Evolutionary conservation across 1,284 basidiomycete genomes (phyloP).

Genomic region (Boletus smithii): DNA sequence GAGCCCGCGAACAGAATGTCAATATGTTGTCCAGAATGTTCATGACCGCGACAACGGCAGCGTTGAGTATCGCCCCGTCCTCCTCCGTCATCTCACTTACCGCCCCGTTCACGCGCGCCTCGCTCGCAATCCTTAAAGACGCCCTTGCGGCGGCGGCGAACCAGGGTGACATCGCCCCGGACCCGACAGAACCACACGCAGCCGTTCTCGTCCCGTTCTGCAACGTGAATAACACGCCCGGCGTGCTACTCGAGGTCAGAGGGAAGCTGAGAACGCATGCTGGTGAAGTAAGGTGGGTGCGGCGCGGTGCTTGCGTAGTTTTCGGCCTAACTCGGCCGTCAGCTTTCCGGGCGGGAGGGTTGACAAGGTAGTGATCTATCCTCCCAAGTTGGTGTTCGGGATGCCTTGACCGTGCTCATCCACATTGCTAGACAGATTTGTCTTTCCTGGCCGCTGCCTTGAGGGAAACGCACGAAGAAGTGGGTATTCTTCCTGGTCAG

Average conservation of each 20-base stretch:
- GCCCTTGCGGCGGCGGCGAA: slow-evolving; percentile 32
- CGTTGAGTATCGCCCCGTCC: too few species aligned
- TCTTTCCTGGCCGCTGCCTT: slow-evolving; percentile 58
- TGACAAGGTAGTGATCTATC: slow-evolving; percentile 63
- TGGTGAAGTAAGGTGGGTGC: slow-evolving; percentile 73
- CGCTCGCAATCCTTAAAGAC: slow-evolving; percentile 40
- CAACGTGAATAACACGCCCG: slow-evolving; percentile 62
- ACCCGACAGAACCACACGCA: slow-evolving; percentile 41
- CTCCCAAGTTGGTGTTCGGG: too few species aligned
- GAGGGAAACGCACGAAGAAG: slow-evolving; percentile 71
- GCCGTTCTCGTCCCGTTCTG: slow-evolving; percentile 74
- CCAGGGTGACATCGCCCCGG: slow-evolving; percentile 9
- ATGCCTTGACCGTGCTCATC: too few species aligned
- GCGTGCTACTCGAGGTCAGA: slow-evolving; percentile 69
- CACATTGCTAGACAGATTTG: slow-evolving; percentile 46
- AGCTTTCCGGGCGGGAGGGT: slow-evolving; percentile 80
- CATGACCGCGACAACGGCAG: too few species aligned
- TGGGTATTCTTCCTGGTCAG: slow-evolving; percentile 55
- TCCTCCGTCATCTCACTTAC: slow-evolving; percentile 35
- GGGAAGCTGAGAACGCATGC: slow-evolving; percentile 64
- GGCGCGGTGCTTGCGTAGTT: too few species aligned
- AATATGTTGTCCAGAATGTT: slow-evolving; percentile 27
- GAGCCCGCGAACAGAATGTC: too few species aligned
- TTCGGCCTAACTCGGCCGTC: too few species aligned
- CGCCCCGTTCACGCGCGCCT: slow-evolving; percentile 39